Conservation (phyloP, 805 yeast species). For the Zygosaccharomyces bailii region DNA sequence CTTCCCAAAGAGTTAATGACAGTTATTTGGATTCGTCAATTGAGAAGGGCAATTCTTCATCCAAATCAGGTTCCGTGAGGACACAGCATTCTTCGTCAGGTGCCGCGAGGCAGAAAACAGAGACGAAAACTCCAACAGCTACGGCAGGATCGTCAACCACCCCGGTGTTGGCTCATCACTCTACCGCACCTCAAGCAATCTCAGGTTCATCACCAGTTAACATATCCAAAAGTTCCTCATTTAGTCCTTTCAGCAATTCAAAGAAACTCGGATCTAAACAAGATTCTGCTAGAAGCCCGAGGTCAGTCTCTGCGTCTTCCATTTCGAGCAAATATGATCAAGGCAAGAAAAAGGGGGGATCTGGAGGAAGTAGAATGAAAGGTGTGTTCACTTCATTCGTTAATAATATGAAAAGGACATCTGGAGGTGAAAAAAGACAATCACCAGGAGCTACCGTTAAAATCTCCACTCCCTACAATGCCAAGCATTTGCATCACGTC, state of each 20-base stretch:
- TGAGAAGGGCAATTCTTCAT: slow-evolving; percentile 9
- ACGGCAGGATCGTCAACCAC: slow-evolving; percentile 11
- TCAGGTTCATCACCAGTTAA: slow-evolving; percentile 8
- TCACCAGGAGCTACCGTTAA: slow-evolving; percentile 35
- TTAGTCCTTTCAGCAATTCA: slow-evolving; percentile 10
- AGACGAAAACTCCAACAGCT: background rate
- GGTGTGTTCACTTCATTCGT: slow-evolving; percentile 55
- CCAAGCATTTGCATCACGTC: slow-evolving; percentile 89
- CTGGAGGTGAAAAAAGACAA: slow-evolving; percentile 37
- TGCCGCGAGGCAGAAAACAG: slow-evolving; percentile 7
- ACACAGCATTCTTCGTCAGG: slow-evolving; percentile 6
- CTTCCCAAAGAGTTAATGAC: slow-evolving; percentile 10
- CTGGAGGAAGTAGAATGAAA: slow-evolving; percentile 43
- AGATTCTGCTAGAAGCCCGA: slow-evolving; percentile 17
- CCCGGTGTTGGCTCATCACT: slow-evolving; percentile 14
- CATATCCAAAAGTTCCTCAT: slow-evolving; percentile 11
- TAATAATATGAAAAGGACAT: slow-evolving; percentile 30
- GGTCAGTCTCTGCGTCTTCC: slow-evolving; percentile 17
- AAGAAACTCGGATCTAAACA: slow-evolving; percentile 1
- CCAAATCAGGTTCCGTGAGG: slow-evolving; percentile 8
- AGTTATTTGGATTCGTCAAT: slow-evolving; percentile 13
- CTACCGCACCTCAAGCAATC: slow-evolving; percentile 10
- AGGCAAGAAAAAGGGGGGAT: slow-evolving; percentile 39
- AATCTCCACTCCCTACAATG: slow-evolving; percentile 89
- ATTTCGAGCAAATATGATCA: slow-evolving; percentile 4